A percentile compares a stretch with the other conserved stretches of the same genome.
Evolutionary conservation across 495 filamentous ascomycete genomes (phyloP).

Genomic region (Penicillium ochrochloron): DNA sequence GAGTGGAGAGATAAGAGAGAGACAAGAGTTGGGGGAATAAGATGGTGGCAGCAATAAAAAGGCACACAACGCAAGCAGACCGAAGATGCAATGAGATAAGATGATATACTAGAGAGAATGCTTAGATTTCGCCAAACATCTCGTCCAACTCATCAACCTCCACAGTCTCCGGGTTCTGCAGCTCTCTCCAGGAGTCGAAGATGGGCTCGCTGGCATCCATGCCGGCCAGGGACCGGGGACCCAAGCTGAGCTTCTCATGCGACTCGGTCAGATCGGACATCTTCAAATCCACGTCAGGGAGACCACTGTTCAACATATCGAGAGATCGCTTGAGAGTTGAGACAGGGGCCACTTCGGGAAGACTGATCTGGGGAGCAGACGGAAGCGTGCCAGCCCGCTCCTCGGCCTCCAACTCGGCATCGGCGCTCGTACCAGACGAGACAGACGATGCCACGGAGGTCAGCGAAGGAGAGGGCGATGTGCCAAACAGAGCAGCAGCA

Average conservation of each 20-base stretch:
- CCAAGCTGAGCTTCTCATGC: slow-evolving; percentile 45
- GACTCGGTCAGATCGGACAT: slow-evolving; percentile 51
- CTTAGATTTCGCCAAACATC: slow-evolving; percentile 65
- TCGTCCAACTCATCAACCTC: slow-evolving; percentile 93
- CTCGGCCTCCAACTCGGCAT: slow-evolving; percentile 38
- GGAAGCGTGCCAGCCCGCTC: slow-evolving; percentile 27
- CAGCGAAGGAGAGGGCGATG: slow-evolving; percentile 53
- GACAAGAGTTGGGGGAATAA: background rate
- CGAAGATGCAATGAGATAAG: slow-evolving; percentile 1
- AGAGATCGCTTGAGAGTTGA: slow-evolving; percentile 50
- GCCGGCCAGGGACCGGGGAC: slow-evolving; percentile 52
- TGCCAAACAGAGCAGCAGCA: slow-evolving; percentile 46
- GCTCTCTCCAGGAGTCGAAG: slow-evolving; percentile 60
- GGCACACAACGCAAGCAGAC: background rate
- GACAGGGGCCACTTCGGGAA: slow-evolving; percentile 36
- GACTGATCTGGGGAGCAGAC: slow-evolving; percentile 41
- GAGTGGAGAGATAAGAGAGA: slow-evolving; percentile 24
- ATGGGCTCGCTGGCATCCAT: slow-evolving; percentile 36
- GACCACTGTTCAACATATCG: slow-evolving; percentile 49
- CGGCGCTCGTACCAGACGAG: slow-evolving; percentile 54
- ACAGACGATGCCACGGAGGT: slow-evolving; percentile 51
- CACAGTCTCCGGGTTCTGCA: slow-evolving; percentile 83
- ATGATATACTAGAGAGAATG: background rate
- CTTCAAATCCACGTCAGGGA: slow-evolving; percentile 51
- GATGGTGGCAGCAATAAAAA: slow-evolving; percentile 1